Base-by-base conservation (phyloP, 495 filamentous ascomycete species). In the Aspergillus affinis region DNA sequence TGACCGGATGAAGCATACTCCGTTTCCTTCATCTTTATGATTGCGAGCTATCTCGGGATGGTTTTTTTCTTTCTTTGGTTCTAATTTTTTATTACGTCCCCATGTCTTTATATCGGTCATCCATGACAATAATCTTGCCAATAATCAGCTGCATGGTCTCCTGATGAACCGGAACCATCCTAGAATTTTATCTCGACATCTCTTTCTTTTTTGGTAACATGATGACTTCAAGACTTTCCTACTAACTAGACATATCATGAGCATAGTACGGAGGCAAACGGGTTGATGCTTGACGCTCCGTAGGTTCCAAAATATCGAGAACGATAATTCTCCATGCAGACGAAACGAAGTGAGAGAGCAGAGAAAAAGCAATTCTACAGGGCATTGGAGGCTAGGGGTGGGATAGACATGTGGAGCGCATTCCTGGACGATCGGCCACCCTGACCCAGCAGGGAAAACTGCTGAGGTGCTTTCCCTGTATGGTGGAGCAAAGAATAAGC, bases 401-500 rank as follows among this genome's bases (percentile, higher is more conserved):
- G 18, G 23, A 49, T 49, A 17, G 23, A 48, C 51, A 51, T 54
- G 61, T 63, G 61, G 61, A 63, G 61, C 52, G 51, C 55, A 41
- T 41, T 51, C 48, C 48, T 46, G 13, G 51, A 48, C 49, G 54
- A 57, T 60, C 61, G 55, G 54, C 50, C 54, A 54, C 48, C 41
- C 48, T 48, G 47, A 46, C 30, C 47, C 57, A 52, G 49, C 47
- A 60, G 54, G 49, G 48, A 47, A 48, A 13, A 27, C 12, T 50
- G 20, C 26, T 48, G 48, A 44, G 10, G 10, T 54, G 52, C 58
- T 52, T 62, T 63, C 57, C 62, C 62, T 60, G 53, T 60, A 57
- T 57, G 57, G 62, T 64, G 62, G 62, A 64, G 57, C 41, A 60
- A 20, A 52, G 62, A 58, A 54, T 64, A 64, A 64, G 62, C 62